These are phyloP conservation scores for Chalara sp. DNA, from an alignment of 2,329 filamentous ascomycete genomes.

Conservation along the genomic window DNA sequence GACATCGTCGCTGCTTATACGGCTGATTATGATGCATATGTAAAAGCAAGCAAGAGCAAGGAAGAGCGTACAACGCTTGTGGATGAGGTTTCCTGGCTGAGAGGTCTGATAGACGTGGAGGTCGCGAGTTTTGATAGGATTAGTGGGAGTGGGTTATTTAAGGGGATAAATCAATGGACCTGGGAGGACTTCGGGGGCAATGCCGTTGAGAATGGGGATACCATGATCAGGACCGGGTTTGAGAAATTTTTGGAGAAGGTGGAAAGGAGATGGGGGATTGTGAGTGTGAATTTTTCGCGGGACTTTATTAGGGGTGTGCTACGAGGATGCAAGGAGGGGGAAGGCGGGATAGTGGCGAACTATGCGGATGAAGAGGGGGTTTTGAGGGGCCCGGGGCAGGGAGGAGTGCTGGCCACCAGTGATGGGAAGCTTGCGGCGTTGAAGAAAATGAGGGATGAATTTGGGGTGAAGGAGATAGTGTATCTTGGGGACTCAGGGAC, in stretches of 20 bases:
- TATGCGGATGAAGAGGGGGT: constrained; percentile 11
- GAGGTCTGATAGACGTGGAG: constrained; percentile 18
- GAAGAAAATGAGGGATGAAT: constrained; percentile 9
- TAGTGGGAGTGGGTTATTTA: constrained; percentile 19
- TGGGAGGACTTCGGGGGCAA: constrained; percentile 13
- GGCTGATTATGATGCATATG: constrained; percentile 12
- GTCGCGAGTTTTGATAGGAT: constrained; percentile 18
- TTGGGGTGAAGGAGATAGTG: constrained; percentile 2
- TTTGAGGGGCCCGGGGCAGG: constrained; percentile 7
- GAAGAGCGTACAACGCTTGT: constrained; percentile 11
- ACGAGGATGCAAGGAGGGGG: neutral
- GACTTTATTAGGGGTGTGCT: constrained; percentile 20
- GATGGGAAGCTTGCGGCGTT: constrained; percentile 19
- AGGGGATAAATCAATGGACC: constrained; percentile 9
- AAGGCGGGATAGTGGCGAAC: constrained; percentile 16
- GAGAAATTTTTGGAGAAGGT: constrained; percentile 10
- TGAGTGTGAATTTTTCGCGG: constrained; percentile 21
- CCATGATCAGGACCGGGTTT: constrained; percentile 16
- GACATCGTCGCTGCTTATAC: constrained; percentile 13
- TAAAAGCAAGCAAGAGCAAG: constrained; percentile 8
- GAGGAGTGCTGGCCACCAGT: constrained; percentile 14
- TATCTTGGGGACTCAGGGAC: constrained; percentile 26
- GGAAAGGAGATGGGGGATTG: constrained; percentile 15
- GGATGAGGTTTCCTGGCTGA: constrained; percentile 15
- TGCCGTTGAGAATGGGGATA: constrained; percentile 10